Evolutionary conservation across 129 eudicot species (phyloP), one percentile per base, ranked within the genome.

Genomic region (Flaveria brownii): DNA sequence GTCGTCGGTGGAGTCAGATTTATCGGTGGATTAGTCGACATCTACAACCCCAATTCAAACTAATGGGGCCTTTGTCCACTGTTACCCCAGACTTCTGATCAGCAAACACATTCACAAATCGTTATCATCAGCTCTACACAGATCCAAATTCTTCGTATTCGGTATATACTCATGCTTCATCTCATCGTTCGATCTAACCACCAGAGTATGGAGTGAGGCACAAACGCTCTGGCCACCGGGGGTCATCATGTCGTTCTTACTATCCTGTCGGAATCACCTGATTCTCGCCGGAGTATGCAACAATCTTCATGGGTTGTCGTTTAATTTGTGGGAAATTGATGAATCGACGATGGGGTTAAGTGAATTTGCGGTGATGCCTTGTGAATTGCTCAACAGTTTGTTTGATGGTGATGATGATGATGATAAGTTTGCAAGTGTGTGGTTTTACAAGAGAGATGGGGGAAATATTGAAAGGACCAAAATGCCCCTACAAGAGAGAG

Each of bases 161-260:
- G 85, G 86, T 9, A 82, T 80, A 0, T 47, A 77, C n/a, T 84
- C 94, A 4, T 72, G 86, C 42, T 89, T 86, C 49, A 50, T 86
- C 17, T 80, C 91, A 6, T 80, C 63, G 9, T 86, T 89, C 51
- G 87, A 89, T 83, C 49, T 88, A 43, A 33, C 54, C 1, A 74
- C 49, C 10, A 63, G 66, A n/a, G 69, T 59, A 6, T 88, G 93
- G 93, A 86, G 85, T 59, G 78, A 77, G 14, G 93, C 86, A 2
- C 85, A 77, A 36, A 88, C 88, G 0, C 88, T 88, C n/a, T 63
- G 87, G 68, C 88, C 93, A 42, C 90, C 88, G 0, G 87, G 90
- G 13, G 71, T 77, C 17, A n/a, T 76, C 60, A 67, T 75, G 33
- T 86, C 91, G 1, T 86, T 66, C 78, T 22, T 89, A 46, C 3